Evolutionary conservation across 1,139 yeast genomes (phyloP).

Genomic region (Protomyces inouyei): DNA sequence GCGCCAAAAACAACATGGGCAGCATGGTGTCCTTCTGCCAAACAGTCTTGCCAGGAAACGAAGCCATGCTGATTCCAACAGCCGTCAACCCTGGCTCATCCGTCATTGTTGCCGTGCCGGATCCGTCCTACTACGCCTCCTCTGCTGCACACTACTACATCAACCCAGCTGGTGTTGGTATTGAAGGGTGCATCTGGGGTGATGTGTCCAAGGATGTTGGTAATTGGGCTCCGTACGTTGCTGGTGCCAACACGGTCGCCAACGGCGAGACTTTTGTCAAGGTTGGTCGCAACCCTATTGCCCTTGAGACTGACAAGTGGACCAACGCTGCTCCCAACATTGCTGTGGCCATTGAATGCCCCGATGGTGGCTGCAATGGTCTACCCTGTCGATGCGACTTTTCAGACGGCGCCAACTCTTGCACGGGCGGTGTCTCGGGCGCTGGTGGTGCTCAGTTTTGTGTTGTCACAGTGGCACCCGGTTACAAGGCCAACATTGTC

Average conservation of each 20-base stretch:
- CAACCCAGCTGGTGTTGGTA: slow-evolving; percentile 76
- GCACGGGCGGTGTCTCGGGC: slow-evolving; percentile 43
- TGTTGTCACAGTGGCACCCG: slow-evolving; percentile 68
- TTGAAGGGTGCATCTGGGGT: slow-evolving; percentile 86
- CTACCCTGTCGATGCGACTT: slow-evolving; percentile 76
- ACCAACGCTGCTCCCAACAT: slow-evolving; percentile 56
- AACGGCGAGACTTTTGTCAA: slow-evolving; percentile 68
- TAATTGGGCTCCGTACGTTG: slow-evolving; percentile 90
- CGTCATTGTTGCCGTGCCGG: slow-evolving; percentile 73
- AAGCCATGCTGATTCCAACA: slow-evolving; percentile 89
- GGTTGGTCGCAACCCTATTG: slow-evolving; percentile 87
- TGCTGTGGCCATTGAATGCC: slow-evolving; percentile 72
- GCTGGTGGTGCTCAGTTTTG: slow-evolving; percentile 73
- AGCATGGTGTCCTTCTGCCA: slow-evolving; percentile 72
- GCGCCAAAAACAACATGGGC: slow-evolving; percentile 40
- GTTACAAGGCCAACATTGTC: slow-evolving; percentile 64
- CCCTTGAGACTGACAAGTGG: slow-evolving; percentile 54
- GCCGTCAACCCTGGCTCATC: slow-evolving; percentile 48
- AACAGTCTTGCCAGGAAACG: slow-evolving; percentile 88
- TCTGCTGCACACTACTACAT: slow-evolving; percentile 86
- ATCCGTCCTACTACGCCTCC: slow-evolving; percentile 56
- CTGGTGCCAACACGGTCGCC: slow-evolving; percentile 70
- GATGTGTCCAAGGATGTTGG: slow-evolving; percentile 61
- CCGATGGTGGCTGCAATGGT: slow-evolving; percentile 66
- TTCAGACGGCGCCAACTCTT: slow-evolving; percentile 54